Base-by-base conservation (phyloP, 2,329 filamentous ascomycete species). In the Dendrostoma leiphaemia region DNA sequence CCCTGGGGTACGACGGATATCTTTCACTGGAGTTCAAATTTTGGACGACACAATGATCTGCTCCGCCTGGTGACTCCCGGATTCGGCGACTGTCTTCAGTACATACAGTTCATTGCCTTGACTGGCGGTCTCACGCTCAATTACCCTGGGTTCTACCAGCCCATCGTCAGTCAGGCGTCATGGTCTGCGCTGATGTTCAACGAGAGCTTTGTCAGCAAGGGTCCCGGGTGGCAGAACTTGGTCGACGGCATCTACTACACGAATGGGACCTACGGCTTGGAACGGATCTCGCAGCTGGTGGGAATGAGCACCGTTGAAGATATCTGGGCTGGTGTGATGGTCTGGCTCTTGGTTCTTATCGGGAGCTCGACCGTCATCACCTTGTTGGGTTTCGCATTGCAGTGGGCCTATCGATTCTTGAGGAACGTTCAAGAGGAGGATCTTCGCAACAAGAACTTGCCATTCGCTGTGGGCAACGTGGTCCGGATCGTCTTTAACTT, bases 1-100 rank as follows among this genome's bases (percentile, higher is more conserved):
- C 94, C 94, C 0, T 99, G 94, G 93, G 94, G 94, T 19, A 90
- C 91, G 1, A 84, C 84, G 7, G 89, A 99, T 67, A 80, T 93
- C 19, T 97, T 97, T 69, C 86, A 90, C 61, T 99, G 93, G 91
- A 91, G 91, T n/a, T 95, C 91, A 66, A 99, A 99, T 68, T 97
- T 96, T 68, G 94, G 94, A 32, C 85, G 93, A 62, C 94, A 99
- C 63, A 89, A 90, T 58, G 94, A 99, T 72, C 77, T 97, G 61
- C 78, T 99, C 51, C 86, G 94, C 52, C 78, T 99, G 45, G 91
- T 99, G 31, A 99, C 94, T 0, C 94, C 94, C 5, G 94, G 94
- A 1, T 97, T 99, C 67, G 91, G 91, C 6, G 94, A 99, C 67
- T 99, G 94, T 65, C 78, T 99, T 52, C 92, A 97, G 71, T 97